Evolutionary conservation across 75 land plant species (phyloP), one percentile per base, ranked within the genome.

Genomic region (Selaginella moellendorffii): DNA sequence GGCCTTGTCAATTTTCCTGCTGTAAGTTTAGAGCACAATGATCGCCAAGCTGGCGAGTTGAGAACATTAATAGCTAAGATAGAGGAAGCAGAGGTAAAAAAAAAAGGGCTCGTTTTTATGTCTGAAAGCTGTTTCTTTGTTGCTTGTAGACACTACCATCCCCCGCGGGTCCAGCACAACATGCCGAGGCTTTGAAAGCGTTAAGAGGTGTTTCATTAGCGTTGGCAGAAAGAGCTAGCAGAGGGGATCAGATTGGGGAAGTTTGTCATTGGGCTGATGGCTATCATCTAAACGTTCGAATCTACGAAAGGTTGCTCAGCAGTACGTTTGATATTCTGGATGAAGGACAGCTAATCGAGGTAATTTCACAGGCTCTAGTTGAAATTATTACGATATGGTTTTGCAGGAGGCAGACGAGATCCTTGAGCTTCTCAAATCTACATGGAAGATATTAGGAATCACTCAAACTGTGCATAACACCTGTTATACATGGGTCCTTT

Each of bases 221-320:
- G 30, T 85, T 93, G 62, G 85, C 98, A 68, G 96, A 93, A 74
- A 88, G 98, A 78, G 96, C 90, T 65, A 84, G 85, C 51, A 74
- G 98, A 26, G 90, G 90, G 62, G 98, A 93, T 67, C 74, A 88
- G 67, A 82, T 90, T 68, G 98, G 98, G 23, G 98, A 93, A 78
- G 85, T 88, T 27, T 88, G 98, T 63, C 98, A 88, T 76, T 93
- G 98, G 98, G 98, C 90, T 30, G 98, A 93, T 82, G 98, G 98
- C 42, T 93, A 93, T 68, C 90, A 69, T 53, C 78, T 93, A 30
- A 93, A 93, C 72, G 85, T 93, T 29, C 83, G 80, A 53, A 66
- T 93, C 0, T 93, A 93, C 74, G 96, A 85, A 78, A 88, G 80
- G 69, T 71, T 93, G 76, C 86, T 93, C 1, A 36, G 63, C 63